These are phyloP conservation scores for Elsinoe batatas DNA, from an alignment of 2,329 filamentous ascomycete genomes.

Conservation along the genomic window DNA sequence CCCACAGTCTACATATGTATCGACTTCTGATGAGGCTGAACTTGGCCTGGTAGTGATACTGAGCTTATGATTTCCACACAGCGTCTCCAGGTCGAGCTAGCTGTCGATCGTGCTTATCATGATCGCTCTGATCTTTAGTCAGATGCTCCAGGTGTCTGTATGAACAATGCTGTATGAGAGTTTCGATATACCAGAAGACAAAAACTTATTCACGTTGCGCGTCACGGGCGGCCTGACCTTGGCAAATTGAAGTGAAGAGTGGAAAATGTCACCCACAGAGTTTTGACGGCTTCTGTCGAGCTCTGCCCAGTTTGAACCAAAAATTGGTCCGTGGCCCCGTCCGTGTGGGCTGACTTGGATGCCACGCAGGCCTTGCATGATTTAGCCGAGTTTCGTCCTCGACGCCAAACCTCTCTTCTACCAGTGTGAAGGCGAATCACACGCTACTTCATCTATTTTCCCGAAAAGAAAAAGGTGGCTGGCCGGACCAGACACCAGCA, in stretches of 20 bases:
- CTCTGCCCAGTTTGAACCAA: neutral
- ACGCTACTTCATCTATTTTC: neutral
- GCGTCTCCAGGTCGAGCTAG: conserved; percentile 24
- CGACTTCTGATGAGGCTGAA: conserved; percentile 30
- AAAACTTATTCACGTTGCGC: neutral
- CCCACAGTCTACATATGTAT: conserved; percentile 31
- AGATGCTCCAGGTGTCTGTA: neutral
- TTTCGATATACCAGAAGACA: neutral
- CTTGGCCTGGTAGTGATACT: conserved; percentile 25
- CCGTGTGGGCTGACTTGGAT: neutral
- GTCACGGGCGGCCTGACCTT: conserved; percentile 5
- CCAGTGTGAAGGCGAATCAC: neutral
- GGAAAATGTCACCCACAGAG: neutral
- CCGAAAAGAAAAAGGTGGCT: conserved; percentile 11
- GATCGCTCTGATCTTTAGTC: conserved; percentile 2
- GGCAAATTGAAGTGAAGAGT: neutral
- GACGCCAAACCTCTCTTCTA: conserved; percentile 1
- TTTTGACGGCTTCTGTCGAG: neutral
- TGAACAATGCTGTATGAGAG: neutral
- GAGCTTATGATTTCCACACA: conserved; percentile 29
- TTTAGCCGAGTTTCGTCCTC: conserved; percentile 7
- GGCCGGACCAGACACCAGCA: conserved; percentile 9
- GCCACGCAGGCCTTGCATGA: neutral
- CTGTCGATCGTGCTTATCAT: conserved; percentile 10
- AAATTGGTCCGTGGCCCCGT: neutral